Evolutionary conservation across 768 basidiomycete genomes (phyloP).

Genomic region (Russula olivacea): DNA sequence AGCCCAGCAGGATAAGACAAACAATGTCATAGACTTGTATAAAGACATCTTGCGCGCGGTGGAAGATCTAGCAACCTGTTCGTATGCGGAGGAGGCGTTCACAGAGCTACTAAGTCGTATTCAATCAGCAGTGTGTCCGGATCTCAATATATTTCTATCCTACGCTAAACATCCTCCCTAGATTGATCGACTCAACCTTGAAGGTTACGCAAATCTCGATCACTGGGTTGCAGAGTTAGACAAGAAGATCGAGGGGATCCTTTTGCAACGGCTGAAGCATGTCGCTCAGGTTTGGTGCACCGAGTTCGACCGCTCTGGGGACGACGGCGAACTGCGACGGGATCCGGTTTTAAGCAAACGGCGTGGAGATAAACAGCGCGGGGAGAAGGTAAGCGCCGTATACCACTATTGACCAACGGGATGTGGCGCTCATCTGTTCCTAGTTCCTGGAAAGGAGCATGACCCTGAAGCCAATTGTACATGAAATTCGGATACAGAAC

Average conservation of each 20-base stretch:
- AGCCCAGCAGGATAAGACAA: constrained; percentile 75
- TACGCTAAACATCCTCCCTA: constrained; percentile 30
- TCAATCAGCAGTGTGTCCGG: constrained; percentile 67
- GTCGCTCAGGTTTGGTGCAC: constrained; percentile 84
- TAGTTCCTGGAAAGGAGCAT: constrained; percentile 71
- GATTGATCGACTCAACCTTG: constrained; percentile 92
- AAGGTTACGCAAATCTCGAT: constrained; percentile 79
- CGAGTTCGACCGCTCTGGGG: constrained; percentile 70
- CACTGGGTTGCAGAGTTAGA: constrained; percentile 53
- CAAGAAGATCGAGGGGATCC: constrained; percentile 73
- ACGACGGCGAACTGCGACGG: constrained; percentile 59
- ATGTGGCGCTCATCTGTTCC: not conserved
- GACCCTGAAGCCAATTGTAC: constrained; percentile 78
- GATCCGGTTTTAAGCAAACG: constrained; percentile 55
- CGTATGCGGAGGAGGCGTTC: constrained; percentile 81
- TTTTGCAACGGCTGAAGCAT: constrained; percentile 66
- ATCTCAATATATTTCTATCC: not conserved
- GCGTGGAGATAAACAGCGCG: constrained; percentile 59
- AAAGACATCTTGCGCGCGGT: constrained; percentile 79
- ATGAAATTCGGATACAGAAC: constrained; percentile 97
- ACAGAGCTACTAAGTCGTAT: constrained; percentile 68
- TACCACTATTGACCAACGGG: not conserved
- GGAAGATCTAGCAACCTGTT: constrained; percentile 82
- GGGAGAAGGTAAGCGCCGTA: constrained; percentile 59
- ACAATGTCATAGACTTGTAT: constrained; percentile 86